Base-by-base conservation (phyloP, 2,329 filamentous ascomycete species). In the Aspergillus awamori region DNA sequence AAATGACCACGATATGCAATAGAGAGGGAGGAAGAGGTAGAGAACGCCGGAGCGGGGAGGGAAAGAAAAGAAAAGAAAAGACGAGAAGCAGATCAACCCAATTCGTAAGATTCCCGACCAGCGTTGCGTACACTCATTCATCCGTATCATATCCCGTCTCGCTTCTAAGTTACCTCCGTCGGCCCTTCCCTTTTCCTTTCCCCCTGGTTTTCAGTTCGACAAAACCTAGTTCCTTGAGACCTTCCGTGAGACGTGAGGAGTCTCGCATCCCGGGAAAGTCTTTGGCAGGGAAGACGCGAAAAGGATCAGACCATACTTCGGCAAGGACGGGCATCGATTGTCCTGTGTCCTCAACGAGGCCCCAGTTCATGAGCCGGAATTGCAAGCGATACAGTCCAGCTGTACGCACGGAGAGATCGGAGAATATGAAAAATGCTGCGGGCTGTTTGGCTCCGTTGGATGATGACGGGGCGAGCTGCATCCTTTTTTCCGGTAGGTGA, bases 401-500 rank as follows among this genome's bases (percentile, higher is more conserved):
- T 7, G 75, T 76, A 49, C 80, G 79, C 22, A 82, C 74, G 3
- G 80, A 81, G 1, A 82, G 72, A 64, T 82, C 80, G 0, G 79
- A 73, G 55, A 82, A 82, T 26, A 82, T 78, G 65, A 82, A 82
- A 63, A 82, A 82, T 2, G 76, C 74, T 20, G 77, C 74, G 4
- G 79, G 78, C 4, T 72, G 67, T 48, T 48, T 54, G 64, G 56
- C 11, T 66, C 63, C 26, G 60, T 59, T n/a, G 53, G 24, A 61
- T 58, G 43, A 61, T 59, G n/a, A 52, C 49, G 47, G 30, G 6
- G 41, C 15, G 24, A 28, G 38, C 15, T 36, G 53, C 3, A 53
- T n/a, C 36, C 39, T 64, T 8, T 47, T 62, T 43, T 58, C 51
- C 6, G 57, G 51, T 22, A 66, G 58, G 15, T 59, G 33, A 36